Percentiles rank a stretch among this genome's conserved stretches.
Evolutionary conservation across 2,329 filamentous ascomycete genomes (phyloP).

Genomic region (Ceratocystis smalleyi): DNA sequence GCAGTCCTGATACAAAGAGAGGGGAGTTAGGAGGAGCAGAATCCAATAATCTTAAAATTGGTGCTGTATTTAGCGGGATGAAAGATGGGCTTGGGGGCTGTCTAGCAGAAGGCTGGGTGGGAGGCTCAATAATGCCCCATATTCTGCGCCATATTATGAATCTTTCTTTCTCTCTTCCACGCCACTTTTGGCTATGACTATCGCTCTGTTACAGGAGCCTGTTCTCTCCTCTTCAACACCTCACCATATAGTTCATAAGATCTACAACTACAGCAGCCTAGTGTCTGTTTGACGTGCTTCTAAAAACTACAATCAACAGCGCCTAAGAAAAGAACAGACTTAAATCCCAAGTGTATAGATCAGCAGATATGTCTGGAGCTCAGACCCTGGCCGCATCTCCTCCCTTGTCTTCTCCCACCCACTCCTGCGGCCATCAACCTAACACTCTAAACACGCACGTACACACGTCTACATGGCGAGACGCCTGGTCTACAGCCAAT

Average conservation of each 20-base stretch:
- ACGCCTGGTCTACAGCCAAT: not conserved
- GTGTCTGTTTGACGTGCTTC: not conserved
- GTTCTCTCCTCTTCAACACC: no score
- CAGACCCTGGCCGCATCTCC: not conserved
- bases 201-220: no score
- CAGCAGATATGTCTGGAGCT: not conserved
- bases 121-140: no score
- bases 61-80: no score
- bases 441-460: not conserved
- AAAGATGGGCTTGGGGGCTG: no score
- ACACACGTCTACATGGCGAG: not conserved
- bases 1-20: no score
- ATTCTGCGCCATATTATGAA: no score
- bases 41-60: no score
- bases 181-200: no score
- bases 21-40: no score
- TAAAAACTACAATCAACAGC: not conserved
- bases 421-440: not conserved
- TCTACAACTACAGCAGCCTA: not conserved
- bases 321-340: not conserved
- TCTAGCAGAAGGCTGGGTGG: no score
- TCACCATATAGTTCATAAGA: not conserved
- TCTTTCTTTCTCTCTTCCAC: no score
- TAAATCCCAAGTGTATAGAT: not conserved
- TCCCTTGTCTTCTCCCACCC: not conserved